Evolutionary conservation across 208 protist genomes (phyloP).

Genomic region (Acanthamoeba sp.): DNA sequence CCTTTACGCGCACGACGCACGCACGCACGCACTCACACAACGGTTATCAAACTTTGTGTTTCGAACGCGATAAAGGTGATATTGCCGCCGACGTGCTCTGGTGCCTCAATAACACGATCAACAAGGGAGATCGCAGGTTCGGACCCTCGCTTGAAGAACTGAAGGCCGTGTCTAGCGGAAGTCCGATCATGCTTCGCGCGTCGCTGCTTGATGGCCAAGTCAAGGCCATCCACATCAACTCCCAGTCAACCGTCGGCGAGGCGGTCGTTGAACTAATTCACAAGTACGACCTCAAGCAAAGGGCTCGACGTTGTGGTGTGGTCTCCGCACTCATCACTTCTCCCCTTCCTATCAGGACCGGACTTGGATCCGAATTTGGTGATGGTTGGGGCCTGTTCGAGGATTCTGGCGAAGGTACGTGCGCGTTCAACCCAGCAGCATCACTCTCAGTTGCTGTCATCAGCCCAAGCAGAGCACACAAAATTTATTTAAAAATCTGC

Average conservation of each 20-base stretch:
- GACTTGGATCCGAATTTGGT: neutral
- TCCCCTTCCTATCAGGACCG: neutral
- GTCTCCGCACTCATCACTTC: neutral
- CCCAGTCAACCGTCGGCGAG: slow-evolving; percentile 59
- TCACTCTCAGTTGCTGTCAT: too few relatives aligned
- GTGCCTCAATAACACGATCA: slow-evolving; percentile 46
- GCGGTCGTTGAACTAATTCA: slow-evolving; percentile 30
- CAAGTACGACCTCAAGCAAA: too few relatives aligned
- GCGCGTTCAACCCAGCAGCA: too few relatives aligned
- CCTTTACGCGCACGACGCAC: neutral
- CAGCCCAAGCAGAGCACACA: too few relatives aligned
- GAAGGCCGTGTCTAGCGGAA: slow-evolving; percentile 28
- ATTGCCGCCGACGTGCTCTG: slow-evolving; percentile 43
- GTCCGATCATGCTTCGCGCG: slow-evolving; percentile 51
- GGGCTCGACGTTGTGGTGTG: too few relatives aligned
- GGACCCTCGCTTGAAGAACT: slow-evolving; percentile 16
- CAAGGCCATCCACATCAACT: slow-evolving; percentile 66
- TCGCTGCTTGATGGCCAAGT: slow-evolving; percentile 16
- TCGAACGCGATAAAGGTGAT: slow-evolving; percentile 9
- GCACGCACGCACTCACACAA: neutral
- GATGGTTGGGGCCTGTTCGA: slow-evolving; percentile 62
- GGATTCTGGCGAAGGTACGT: slow-evolving; percentile 41
- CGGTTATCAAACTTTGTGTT: neutral
- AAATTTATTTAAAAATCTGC: too few relatives aligned
- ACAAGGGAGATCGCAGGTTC: slow-evolving; percentile 39